A percentile compares a stretch with the other conserved stretches of the same genome.
These are phyloP conservation scores for Penicillium sp. DNA, from an alignment of 2,329 filamentous ascomycete species.

Conservation along the genomic window DNA sequence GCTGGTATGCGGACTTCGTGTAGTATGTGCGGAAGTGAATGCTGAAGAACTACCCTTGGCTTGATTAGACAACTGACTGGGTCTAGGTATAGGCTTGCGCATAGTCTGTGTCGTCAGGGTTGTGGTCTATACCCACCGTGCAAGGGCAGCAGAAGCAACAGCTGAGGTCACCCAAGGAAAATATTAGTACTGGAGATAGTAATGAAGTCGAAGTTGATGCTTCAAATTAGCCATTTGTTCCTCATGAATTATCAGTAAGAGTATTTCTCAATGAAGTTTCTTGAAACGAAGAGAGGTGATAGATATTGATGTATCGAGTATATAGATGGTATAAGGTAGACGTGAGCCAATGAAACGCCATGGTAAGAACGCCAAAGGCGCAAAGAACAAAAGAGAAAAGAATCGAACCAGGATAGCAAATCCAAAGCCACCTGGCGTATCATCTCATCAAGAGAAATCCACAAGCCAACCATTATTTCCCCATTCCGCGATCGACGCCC, in stretches of 20 bases:
- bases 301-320: conserved; percentile 2
- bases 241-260: neutral
- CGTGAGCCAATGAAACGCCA: conserved; percentile 5
- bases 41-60: no score
- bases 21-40: no score
- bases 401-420: neutral
- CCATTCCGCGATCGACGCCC: conserved; percentile 4
- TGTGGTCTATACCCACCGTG: conserved; percentile 3
- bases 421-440: neutral
- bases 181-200: no score
- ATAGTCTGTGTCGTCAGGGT: no score
- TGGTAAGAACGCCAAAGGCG: conserved; percentile 5
- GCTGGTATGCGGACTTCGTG: no score
- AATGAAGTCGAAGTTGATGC: neutral
- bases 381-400: neutral
- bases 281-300: neutral
- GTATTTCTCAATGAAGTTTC: neutral
- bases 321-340: conserved; percentile 15
- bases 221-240: neutral
- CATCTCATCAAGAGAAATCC: neutral
- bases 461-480: neutral
- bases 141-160: conserved; percentile 36
- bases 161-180: conserved; percentile 20
- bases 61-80: no score
- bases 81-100: no score